These are phyloP conservation scores for Terfezia claveryi DNA, from an alignment of 495 filamentous ascomycete genomes.

Conservation along the genomic window DNA sequence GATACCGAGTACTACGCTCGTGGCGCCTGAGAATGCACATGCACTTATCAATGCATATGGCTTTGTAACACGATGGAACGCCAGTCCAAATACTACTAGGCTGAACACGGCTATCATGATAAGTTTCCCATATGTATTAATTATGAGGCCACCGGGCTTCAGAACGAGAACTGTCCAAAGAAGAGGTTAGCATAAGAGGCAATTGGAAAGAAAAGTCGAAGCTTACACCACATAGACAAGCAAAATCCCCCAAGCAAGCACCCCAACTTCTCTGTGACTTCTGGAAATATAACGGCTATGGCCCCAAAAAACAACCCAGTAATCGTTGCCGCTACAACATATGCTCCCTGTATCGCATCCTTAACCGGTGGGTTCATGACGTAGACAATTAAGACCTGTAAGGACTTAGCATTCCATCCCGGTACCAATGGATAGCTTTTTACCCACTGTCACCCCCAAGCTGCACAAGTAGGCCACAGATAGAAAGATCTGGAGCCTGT, in stretches of 20 bases:
- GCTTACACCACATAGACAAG: constrained; percentile 56
- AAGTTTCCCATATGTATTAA: constrained; percentile 34
- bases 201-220: not conserved
- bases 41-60: constrained; percentile 52
- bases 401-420: constrained; percentile 16
- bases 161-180: constrained; percentile 37
- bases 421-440: constrained; percentile 1
- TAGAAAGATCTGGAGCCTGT: constrained; percentile 53
- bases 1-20: constrained; percentile 55
- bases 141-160: constrained; percentile 52
- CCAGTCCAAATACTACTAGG: constrained; percentile 41
- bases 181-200: not conserved
- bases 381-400: constrained; percentile 52
- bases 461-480: constrained; percentile 52
- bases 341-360: constrained; percentile 64
- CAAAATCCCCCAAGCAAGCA: constrained; percentile 78
- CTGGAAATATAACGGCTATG: constrained; percentile 54
- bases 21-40: constrained; percentile 65
- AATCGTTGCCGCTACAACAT: constrained; percentile 56
- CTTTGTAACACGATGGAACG: constrained; percentile 59
- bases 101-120: constrained; percentile 58
- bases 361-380: constrained; percentile 65
- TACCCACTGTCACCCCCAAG: constrained; percentile 40
- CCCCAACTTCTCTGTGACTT: constrained; percentile 68
- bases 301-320: constrained; percentile 60